phyloP scores from a whole-genome alignment of 2,329 filamentous ascomycete species.

The Colletotrichum sp. region DNA sequence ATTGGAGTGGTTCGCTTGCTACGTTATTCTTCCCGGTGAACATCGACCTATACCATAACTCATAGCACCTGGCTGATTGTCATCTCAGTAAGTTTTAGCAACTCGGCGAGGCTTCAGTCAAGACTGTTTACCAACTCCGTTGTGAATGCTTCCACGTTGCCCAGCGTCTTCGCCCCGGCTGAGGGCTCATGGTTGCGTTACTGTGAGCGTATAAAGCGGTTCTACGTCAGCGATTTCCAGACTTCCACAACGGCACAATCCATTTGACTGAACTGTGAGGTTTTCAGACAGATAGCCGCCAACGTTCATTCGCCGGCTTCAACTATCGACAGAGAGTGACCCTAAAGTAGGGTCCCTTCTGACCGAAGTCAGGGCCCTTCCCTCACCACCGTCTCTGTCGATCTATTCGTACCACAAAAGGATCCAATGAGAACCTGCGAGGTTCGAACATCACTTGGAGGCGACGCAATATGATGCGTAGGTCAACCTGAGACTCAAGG shows the following conservation, averaged over 20 bases:
- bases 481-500: background rate
- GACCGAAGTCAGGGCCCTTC: background rate
- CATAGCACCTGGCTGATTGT: background rate
- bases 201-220: background rate
- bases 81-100: background rate
- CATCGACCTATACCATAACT: accelerated
- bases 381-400: background rate
- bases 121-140: accelerated
- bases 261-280: accelerated
- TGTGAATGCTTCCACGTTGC: background rate
- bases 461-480: accelerated
- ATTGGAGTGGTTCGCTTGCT: background rate
- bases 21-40: background rate
- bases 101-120: accelerated
- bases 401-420: background rate
- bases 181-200: background rate
- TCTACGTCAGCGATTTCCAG: accelerated
- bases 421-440: accelerated
- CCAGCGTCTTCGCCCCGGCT: background rate
- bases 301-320: accelerated
- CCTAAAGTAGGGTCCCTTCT: accelerated
- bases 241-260: background rate
- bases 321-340: background rate
- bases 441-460: accelerated
- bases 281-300: accelerated